These are phyloP conservation scores for Punica granatum DNA, from an alignment of 345 rosid genomes.

Conservation along the genomic window DNA sequence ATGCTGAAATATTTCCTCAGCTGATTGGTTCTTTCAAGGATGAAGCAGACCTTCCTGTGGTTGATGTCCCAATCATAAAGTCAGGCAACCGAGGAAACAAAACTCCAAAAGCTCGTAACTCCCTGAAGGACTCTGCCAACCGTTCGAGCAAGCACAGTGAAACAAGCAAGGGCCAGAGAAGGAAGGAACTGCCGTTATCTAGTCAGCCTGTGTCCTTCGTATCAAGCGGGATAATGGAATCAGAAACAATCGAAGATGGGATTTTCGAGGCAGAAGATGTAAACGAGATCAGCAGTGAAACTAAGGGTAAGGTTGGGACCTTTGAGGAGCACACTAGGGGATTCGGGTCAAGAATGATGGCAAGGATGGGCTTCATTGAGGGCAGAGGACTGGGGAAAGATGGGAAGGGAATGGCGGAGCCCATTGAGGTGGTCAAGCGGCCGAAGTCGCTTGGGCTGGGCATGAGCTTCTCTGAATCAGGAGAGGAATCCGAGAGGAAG, in stretches of 20 bases:
- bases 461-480: slow-evolving; percentile 30
- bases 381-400: slow-evolving; percentile 87
- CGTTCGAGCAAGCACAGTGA: slow-evolving; percentile 17
- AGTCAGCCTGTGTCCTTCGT: slow-evolving; percentile 77
- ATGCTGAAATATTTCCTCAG: slow-evolving; percentile 28
- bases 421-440: slow-evolving; percentile 67
- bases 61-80: slow-evolving; percentile 33
- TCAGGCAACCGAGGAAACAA: slow-evolving; percentile 27
- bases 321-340: slow-evolving; percentile 73
- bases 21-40: slow-evolving; percentile 61
- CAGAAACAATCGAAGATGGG: slow-evolving; percentile 35
- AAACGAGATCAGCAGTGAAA: slow-evolving; percentile 23
- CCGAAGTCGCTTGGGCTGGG: slow-evolving; percentile 79
- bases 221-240: slow-evolving; percentile 52
- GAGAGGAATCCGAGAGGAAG: slow-evolving; percentile 18
- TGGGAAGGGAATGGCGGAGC: slow-evolving; percentile 68
- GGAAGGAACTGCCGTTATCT: slow-evolving; percentile 43
- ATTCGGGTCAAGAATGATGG: slow-evolving; percentile 75
- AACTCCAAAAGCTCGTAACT: slow-evolving; percentile 22
- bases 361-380: slow-evolving; percentile 77
- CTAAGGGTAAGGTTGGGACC: slow-evolving; percentile 42
- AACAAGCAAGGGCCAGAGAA: slow-evolving; percentile 27
- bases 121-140: slow-evolving; percentile 20
- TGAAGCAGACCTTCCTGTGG: slow-evolving; percentile 48
- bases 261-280: slow-evolving; percentile 18